phyloP scores from a whole-genome alignment of 495 filamentous ascomycete species.

The Talaromyces wortmannii region DNA sequence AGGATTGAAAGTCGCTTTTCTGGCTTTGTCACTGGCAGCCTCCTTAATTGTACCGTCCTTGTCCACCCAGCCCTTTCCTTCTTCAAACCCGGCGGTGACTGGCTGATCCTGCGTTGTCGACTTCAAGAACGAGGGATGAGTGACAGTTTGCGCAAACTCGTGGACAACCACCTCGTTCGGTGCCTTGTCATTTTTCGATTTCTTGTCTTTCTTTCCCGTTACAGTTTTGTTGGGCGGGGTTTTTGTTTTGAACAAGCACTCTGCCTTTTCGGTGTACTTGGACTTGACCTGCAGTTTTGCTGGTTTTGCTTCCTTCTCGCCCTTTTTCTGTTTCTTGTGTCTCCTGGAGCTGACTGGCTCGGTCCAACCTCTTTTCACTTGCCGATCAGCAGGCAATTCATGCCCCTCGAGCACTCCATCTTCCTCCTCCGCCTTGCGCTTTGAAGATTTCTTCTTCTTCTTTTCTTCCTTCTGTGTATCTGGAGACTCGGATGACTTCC shows the following conservation, averaged over 20 bases:
- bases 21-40: constrained; percentile 24
- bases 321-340: constrained; percentile 37
- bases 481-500: constrained; percentile 21
- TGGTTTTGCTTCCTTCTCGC: constrained; percentile 45
- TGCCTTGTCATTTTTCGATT: constrained; percentile 39
- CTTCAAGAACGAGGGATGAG: constrained; percentile 73
- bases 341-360: constrained; percentile 49
- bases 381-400: constrained; percentile 64
- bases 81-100: constrained; percentile 31
- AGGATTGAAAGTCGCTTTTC: constrained; percentile 24
- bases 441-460: constrained; percentile 25
- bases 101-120: constrained; percentile 21
- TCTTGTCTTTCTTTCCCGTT: constrained; percentile 33
- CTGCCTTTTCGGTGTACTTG: constrained; percentile 69
- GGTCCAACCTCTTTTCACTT: constrained; percentile 89
- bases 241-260: constrained; percentile 78
- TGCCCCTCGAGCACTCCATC: constrained; percentile 59
- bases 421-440: constrained; percentile 57
- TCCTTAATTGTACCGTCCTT: constrained; percentile 72
- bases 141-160: constrained; percentile 73
- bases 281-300: constrained; percentile 56
- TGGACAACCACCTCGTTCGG: constrained; percentile 61
- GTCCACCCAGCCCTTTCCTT: constrained; percentile 88
- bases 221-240: constrained; percentile 53
- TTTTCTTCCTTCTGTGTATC: constrained; percentile 7